Evolutionary conservation across 768 basidiomycete species (phyloP).

Genomic region (Suillus subalutaceus): DNA sequence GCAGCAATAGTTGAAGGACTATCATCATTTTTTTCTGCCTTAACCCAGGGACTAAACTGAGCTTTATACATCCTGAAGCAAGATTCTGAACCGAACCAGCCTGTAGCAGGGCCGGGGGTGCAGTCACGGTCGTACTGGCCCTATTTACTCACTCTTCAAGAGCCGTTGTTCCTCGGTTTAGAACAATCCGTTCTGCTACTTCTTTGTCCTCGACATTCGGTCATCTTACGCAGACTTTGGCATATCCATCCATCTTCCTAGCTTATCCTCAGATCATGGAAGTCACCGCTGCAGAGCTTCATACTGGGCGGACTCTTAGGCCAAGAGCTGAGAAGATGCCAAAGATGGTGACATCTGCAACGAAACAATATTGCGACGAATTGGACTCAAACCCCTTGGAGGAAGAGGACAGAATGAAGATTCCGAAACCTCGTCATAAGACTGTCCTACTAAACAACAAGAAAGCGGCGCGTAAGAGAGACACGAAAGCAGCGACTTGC

Average conservation of each 20-base stretch:
- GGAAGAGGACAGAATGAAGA: conserved; percentile 11
- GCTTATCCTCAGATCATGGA: not conserved
- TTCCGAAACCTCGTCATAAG: not conserved
- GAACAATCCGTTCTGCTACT: not conserved
- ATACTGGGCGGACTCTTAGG: conserved; percentile 9
- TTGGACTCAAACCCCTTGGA: conserved; percentile 23
- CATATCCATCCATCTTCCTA: not conserved
- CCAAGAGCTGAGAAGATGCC: conserved; percentile 5
- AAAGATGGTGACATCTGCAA: not conserved
- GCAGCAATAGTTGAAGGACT: not conserved
- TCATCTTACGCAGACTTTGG: conserved; percentile 1
- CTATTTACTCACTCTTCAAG: not conserved
- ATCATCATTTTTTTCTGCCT: not conserved
- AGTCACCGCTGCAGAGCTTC: not conserved
- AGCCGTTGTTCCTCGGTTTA: not conserved
- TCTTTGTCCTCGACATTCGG: not conserved
- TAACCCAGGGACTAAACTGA: not conserved
- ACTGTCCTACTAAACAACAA: conserved; percentile 1
- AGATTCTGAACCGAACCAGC: conserved; percentile 5
- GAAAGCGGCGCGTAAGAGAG: not conserved
- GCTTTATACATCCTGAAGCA: not conserved
- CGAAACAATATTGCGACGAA: conserved; percentile 6
- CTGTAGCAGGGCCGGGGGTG: not conserved
- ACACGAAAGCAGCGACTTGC: not conserved
- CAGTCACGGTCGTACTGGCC: not conserved